Conservation (phyloP, 2,329 filamentous ascomycete genomes). For the Hymenoscyphus repandus region DNA sequence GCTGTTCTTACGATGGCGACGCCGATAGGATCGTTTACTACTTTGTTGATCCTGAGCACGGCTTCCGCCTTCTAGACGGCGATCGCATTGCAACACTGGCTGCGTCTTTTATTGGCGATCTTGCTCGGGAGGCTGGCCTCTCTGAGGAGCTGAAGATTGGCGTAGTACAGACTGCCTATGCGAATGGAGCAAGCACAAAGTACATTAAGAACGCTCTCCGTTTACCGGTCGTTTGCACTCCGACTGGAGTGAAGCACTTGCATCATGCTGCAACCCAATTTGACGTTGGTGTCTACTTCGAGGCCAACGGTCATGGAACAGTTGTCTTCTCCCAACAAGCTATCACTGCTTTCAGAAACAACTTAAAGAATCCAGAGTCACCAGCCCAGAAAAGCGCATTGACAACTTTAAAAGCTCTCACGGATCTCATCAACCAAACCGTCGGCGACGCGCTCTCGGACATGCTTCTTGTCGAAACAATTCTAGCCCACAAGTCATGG, state of each 20-base stretch:
- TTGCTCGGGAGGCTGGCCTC: conserved; percentile 74
- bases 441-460: conserved; percentile 95
- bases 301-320: conserved; percentile 96
- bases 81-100: conserved; percentile 94
- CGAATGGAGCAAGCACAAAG: conserved; percentile 89
- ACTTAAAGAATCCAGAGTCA: conserved; percentile 62
- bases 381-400: conserved; percentile 88
- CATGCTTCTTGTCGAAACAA: conserved; percentile 91
- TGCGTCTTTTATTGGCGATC: conserved; percentile 87
- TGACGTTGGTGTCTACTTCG: conserved; percentile 96
- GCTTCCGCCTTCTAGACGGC: conserved; percentile 90
- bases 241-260: conserved; percentile 94
- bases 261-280: conserved; percentile 95
- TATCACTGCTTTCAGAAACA: conserved; percentile 66
- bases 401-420: conserved; percentile 75
- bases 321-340: conserved; percentile 89
- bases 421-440: conserved; percentile 95
- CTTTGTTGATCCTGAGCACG: conserved; percentile 74
- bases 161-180: conserved; percentile 95
- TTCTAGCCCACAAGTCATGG: conserved; percentile 94
- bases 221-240: conserved; percentile 86
- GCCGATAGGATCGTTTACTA: conserved; percentile 96
- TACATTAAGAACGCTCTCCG: conserved; percentile 86
- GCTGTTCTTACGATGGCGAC: conserved; percentile 90
- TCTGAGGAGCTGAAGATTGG: conserved; percentile 80